A percentile compares a stretch with the other conserved stretches of the same genome.
These are phyloP conservation scores for Haplosporangium gracile DNA, from an alignment of 192 early-diverging fungal species.

Conservation along the genomic window DNA sequence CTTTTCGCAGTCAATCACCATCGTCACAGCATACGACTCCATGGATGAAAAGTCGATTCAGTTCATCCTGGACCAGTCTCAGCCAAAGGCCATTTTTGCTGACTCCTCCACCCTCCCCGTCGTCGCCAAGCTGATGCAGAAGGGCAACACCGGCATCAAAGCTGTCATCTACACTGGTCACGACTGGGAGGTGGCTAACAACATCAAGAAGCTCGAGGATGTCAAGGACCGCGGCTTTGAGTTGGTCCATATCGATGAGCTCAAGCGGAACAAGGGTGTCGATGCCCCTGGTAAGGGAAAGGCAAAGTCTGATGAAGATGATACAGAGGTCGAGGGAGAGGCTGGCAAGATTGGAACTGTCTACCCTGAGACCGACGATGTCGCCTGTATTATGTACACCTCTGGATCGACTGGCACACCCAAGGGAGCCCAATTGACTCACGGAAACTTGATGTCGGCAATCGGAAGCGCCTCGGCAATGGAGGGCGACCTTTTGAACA, in stretches of 20 bases:
- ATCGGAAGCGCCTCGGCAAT: slow-evolving; percentile 56
- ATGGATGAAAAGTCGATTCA: slow-evolving; percentile 84
- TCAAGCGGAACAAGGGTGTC: slow-evolving; percentile 56
- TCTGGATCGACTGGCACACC: slow-evolving; percentile 81
- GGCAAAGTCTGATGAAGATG: background rate
- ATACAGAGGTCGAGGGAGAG: background rate
- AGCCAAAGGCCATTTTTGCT: slow-evolving; percentile 48
- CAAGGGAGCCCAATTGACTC: slow-evolving; percentile 79
- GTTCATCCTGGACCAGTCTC: slow-evolving; percentile 59
- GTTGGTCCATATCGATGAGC: slow-evolving; percentile 66
- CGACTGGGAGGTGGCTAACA: slow-evolving; percentile 41
- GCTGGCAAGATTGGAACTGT: slow-evolving; percentile 20
- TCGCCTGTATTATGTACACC: slow-evolving; percentile 83
- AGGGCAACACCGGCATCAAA: slow-evolving; percentile 56
- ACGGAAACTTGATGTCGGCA: slow-evolving; percentile 74
- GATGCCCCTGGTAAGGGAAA: slow-evolving; percentile 15
- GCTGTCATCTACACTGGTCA: slow-evolving; percentile 74
- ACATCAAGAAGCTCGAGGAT: slow-evolving; percentile 22
- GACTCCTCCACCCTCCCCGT: slow-evolving; percentile 40
- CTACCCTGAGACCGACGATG: slow-evolving; percentile 47
- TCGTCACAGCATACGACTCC: slow-evolving; percentile 91
- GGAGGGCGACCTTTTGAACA: slow-evolving; percentile 34
- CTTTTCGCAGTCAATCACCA: slow-evolving; percentile 79
- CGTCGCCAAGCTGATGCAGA: slow-evolving; percentile 46
- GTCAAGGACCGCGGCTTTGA: slow-evolving; percentile 30